Evolutionary conservation across 306 rosid genomes (phyloP), one percentile per base, ranked within the genome.

Genomic region (Benincasa hispida): DNA sequence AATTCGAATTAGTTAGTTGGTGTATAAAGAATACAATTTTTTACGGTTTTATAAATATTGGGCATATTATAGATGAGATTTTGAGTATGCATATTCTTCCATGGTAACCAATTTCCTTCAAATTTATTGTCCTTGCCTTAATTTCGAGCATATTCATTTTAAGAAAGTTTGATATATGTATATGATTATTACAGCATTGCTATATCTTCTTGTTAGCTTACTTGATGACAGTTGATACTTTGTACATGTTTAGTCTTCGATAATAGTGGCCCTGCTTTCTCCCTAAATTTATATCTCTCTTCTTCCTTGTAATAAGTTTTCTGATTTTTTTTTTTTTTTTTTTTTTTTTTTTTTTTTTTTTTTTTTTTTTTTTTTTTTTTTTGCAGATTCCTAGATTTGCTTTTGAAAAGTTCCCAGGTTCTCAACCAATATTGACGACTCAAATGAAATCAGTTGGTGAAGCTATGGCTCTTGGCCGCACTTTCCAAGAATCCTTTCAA

Each of bases 401-500:
- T 35, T 95, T 95, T 51, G 99, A 92, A 78, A 95, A 95, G 58
- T 95, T 95, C 80, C 99, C 99, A n/a, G 99, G 79, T 55, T 95
- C 99, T 53, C 89, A 89, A 87, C 99, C 99, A 37, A 84, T 90
- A 70, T 79, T 95, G 82, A 95, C 99, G 0, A 95, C 99, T 10
- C 99, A 95, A 75, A 95, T 95, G 99, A 95, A 95, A 83, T 95
- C 98, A 18, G 99, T 95, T 35, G 99, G 99, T 10, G 98, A 92
- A 86, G 81, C 99, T 3, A 95, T 92, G 97, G 98, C 99, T 14
- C 82, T 95, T 17, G 98, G 99, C 41, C 84, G 96, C 59, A 92
- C 96, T 39, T 95, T 95, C 89, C 99, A 92, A 82, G 97, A 95
- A 87, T 92, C 97, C 37, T 92, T 92, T 80, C 99, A 92, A 79